Evolutionary conservation across 2,329 filamentous ascomycete species (phyloP).

Genomic region (Alternaria sp.): DNA sequence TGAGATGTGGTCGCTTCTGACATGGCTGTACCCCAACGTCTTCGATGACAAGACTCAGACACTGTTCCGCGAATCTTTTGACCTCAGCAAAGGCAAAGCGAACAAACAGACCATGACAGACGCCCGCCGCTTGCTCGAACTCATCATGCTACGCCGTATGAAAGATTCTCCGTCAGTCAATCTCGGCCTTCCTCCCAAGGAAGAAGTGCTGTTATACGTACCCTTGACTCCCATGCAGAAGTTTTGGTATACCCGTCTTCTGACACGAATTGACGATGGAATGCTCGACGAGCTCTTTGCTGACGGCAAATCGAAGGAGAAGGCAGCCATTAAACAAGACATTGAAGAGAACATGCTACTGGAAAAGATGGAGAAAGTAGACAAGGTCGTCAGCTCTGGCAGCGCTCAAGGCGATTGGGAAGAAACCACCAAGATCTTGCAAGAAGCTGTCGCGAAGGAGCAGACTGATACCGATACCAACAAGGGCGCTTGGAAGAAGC

Average conservation of each 20-base stretch:
- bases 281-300: slow-evolving; percentile 64
- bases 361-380: slow-evolving; percentile 44
- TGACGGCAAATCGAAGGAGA: slow-evolving; percentile 57
- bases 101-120: slow-evolving; percentile 63
- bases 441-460: slow-evolving; percentile 74
- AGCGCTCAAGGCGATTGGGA: slow-evolving; percentile 53
- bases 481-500: slow-evolving; percentile 57
- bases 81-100: slow-evolving; percentile 63
- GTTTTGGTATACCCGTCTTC: slow-evolving; percentile 65
- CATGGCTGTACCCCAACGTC: slow-evolving; percentile 67
- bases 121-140: slow-evolving; percentile 61
- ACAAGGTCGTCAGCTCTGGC: slow-evolving; percentile 36
- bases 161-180: slow-evolving; percentile 64
- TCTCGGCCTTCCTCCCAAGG: slow-evolving; percentile 65
- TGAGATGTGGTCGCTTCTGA: slow-evolving; percentile 66
- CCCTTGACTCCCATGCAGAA: slow-evolving; percentile 67
- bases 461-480: slow-evolving; percentile 41
- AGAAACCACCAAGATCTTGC: slow-evolving; percentile 92
- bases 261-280: slow-evolving; percentile 63
- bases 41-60: slow-evolving; percentile 61
- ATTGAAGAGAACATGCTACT: slow-evolving; percentile 50
- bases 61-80: slow-evolving; percentile 65
- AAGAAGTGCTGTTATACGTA: slow-evolving; percentile 65
- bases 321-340: slow-evolving; percentile 50
- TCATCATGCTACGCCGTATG: slow-evolving; percentile 67